Conservation (phyloP, 306 rosid species). For the Cicer judaicum region DNA sequence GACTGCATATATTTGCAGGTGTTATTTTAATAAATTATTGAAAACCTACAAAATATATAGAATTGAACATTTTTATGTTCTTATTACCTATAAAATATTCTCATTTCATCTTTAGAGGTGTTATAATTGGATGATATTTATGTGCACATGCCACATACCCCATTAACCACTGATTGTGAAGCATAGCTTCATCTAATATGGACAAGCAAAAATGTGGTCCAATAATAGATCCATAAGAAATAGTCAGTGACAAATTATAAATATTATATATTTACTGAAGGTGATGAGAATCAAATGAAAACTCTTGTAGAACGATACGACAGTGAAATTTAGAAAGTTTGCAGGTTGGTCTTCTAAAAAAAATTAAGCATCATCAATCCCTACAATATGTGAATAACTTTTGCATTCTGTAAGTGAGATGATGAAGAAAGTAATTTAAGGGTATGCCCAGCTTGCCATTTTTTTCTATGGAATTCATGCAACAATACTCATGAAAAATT, state of each 20-base stretch:
- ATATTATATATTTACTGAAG: too few species aligned
- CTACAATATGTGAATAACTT: too few species aligned
- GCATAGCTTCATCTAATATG: too few species aligned
- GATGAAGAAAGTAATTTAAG: too few species aligned
- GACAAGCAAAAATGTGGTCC: neutral
- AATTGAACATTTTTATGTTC: neutral
- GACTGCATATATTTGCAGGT: neutral
- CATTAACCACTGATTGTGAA: neutral
- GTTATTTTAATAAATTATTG: neutral
- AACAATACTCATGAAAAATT: neutral
- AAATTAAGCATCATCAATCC: too few species aligned
- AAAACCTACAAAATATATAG: neutral
- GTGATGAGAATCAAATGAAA: neutral
- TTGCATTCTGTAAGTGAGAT: too few species aligned
- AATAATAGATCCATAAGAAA: neutral
- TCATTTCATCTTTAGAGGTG: neutral
- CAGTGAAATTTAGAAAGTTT: neutral
- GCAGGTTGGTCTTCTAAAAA: too few species aligned
- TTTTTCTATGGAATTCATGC: neutral
- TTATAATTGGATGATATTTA: neutral
- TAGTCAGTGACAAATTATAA: neutral
- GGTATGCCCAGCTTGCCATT: neutral
- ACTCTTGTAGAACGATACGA: neutral
- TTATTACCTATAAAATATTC: neutral
- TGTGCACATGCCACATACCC: neutral